phyloP scores from a whole-genome alignment of 306 rosid species.

The Prunus campanulata region DNA sequence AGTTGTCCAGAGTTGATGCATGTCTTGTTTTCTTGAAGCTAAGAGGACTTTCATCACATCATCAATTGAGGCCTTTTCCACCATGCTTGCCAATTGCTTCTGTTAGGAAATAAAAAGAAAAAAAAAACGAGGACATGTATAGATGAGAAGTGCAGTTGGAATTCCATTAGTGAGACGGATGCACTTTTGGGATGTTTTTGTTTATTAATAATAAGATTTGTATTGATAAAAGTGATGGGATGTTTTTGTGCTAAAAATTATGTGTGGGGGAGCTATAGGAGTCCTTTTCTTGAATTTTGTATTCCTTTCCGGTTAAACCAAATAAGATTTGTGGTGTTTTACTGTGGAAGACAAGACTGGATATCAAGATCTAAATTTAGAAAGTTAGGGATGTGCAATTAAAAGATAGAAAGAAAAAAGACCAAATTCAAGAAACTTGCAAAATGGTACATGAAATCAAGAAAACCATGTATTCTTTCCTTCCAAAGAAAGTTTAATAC shows the following conservation, averaged over 20 bases:
- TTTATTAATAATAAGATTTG: neutral
- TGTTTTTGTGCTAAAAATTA: constrained; percentile 19
- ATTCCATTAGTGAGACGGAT: neutral
- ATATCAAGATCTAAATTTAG: constrained; percentile 48
- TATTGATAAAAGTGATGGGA: constrained; percentile 29
- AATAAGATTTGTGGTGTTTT: constrained; percentile 42
- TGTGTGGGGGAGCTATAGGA: neutral
- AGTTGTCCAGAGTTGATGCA: constrained; percentile 95
- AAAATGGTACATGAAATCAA: constrained; percentile 40
- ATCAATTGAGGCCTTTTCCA: constrained; percentile 91
- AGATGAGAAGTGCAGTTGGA: neutral
- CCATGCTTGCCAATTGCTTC: constrained; percentile 99
- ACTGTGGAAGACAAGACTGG: constrained; percentile 60
- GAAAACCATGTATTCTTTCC: neutral
- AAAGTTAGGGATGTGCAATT: constrained; percentile 27
- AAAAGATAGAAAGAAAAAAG: constrained; percentile 8
- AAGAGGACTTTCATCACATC: constrained; percentile 94
- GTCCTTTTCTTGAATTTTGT: constrained; percentile 23
- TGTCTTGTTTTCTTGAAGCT: constrained; percentile 95
- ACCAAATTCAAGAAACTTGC: constrained; percentile 37
- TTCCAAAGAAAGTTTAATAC: no score
- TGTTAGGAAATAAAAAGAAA: constrained; percentile 18
- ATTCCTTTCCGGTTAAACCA: constrained; percentile 35
- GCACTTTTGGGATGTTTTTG: neutral
- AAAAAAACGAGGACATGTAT: neutral